phyloP scores from a whole-genome alignment of 2,329 filamentous ascomycete genomes.

The Epichloe baconii region DNA sequence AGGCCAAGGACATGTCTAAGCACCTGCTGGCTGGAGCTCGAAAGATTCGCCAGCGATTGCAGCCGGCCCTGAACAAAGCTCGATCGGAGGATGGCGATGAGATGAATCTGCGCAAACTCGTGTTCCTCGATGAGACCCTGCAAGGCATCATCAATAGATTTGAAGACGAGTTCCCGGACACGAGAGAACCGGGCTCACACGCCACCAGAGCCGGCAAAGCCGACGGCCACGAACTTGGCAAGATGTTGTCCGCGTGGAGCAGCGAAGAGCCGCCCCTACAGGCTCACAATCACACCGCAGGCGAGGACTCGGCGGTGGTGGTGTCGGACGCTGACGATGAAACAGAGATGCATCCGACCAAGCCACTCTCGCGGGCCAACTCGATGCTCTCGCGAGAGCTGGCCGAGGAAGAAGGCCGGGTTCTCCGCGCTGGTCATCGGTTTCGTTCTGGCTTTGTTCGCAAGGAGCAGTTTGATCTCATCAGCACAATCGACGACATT shows the following conservation, averaged over 20 bases:
- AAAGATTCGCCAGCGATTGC: conserved; percentile 72
- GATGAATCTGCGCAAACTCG: conserved; percentile 65
- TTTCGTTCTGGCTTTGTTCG: conserved; percentile 42
- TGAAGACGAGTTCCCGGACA: conserved; percentile 92
- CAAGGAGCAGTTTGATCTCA: conserved; percentile 36
- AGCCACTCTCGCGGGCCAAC: conserved; percentile 35
- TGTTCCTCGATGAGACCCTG: conserved; percentile 80
- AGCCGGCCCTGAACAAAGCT: conserved; percentile 68
- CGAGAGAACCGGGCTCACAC: conserved; percentile 31
- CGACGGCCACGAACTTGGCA: not conserved
- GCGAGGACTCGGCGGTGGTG: conserved; percentile 22
- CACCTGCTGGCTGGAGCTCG: conserved; percentile 76
- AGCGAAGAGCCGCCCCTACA: conserved; percentile 10
- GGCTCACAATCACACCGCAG: conserved; percentile 12
- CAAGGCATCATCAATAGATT: conserved; percentile 89
- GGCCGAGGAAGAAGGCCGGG: conserved; percentile 43
- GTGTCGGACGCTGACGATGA: conserved; percentile 39
- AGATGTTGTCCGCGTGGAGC: conserved; percentile 2
- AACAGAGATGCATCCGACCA: conserved; percentile 27
- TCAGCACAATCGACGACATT: conserved; percentile 36
- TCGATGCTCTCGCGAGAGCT: conserved; percentile 41
- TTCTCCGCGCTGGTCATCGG: conserved; percentile 41
- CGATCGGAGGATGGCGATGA: conserved; percentile 57
- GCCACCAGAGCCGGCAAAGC: not conserved
- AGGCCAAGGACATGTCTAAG: conserved; percentile 87